A percentile compares a stretch with the other conserved stretches of the same genome.
These are phyloP conservation scores for Teratosphaeria nubilosa DNA, from an alignment of 2,329 filamentous ascomycete genomes.

Conservation along the genomic window DNA sequence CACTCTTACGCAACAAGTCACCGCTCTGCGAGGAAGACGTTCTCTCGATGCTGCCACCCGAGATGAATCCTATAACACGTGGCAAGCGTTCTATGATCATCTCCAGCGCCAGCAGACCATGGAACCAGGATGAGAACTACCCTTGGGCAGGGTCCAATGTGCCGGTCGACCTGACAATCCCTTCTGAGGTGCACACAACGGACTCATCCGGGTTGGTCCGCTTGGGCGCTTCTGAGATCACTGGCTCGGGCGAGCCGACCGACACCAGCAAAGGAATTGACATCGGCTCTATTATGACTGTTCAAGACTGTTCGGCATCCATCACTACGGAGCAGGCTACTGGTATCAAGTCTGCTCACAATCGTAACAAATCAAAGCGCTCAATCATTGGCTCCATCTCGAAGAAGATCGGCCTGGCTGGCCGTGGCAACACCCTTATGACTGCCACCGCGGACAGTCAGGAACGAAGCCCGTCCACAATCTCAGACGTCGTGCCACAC, in stretches of 20 bases:
- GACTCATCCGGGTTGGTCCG: constrained; percentile 19
- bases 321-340: constrained; percentile 24
- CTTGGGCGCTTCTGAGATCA: constrained; percentile 6
- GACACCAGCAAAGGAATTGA: constrained; percentile 20
- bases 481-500: constrained; percentile 14
- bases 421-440: constrained; percentile 6
- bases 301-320: constrained; percentile 16
- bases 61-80: constrained; percentile 25
- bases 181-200: constrained; percentile 22
- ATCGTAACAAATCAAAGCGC: constrained; percentile 24
- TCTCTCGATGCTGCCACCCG: constrained; percentile 19
- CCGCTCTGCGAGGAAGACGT: constrained; percentile 24
- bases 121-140: constrained; percentile 39
- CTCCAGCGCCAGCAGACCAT: constrained; percentile 33
- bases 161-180: constrained; percentile 31
- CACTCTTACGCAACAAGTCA: constrained; percentile 19
- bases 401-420: constrained; percentile 22
- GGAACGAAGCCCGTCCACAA: constrained; percentile 2
- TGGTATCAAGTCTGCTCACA: constrained; percentile 14
- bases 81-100: constrained; percentile 23
- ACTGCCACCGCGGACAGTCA: background rate
- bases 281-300: constrained; percentile 21
- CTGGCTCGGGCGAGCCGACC: constrained; percentile 5
- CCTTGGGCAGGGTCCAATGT: constrained; percentile 32
- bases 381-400: constrained; percentile 27